Percentiles rank a stretch among this genome's conserved stretches.
Evolutionary conservation across 768 basidiomycete species (phyloP).

Genomic region (Mycena metata): DNA sequence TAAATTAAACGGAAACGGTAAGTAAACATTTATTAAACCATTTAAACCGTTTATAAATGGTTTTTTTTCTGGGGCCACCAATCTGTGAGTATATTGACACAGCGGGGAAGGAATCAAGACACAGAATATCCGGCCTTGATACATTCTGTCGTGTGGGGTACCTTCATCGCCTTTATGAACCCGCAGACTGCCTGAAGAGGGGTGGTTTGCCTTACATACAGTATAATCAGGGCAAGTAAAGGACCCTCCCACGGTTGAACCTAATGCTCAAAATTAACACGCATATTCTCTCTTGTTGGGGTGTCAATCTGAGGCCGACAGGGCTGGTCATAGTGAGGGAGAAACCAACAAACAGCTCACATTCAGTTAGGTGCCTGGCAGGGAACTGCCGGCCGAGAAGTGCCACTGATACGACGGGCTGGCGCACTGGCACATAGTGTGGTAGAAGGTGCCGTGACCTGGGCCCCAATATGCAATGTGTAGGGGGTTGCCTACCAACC

Average conservation of each 20-base stretch:
- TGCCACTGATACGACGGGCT: too few species aligned
- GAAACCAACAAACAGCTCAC: too few species aligned
- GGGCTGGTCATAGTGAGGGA: not conserved
- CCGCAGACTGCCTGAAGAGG: not conserved
- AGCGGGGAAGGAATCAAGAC: slow-evolving; percentile 3
- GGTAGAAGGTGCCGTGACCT: too few species aligned
- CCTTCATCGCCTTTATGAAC: not conserved
- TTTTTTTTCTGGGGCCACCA: slow-evolving; percentile 1
- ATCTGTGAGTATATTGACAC: not conserved
- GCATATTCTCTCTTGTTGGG: not conserved
- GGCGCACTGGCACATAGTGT: too few species aligned
- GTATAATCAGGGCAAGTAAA: not conserved
- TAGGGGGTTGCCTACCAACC: too few species aligned
- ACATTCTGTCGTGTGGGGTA: not conserved
- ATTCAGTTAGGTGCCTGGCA: too few species aligned
- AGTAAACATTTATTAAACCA: too few species aligned
- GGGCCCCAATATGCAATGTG: too few species aligned
- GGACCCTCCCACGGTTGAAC: not conserved
- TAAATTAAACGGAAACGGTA: too few species aligned
- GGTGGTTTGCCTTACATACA: not conserved
- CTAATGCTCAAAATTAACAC: not conserved
- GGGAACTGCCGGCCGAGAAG: too few species aligned
- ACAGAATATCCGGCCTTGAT: not conserved
- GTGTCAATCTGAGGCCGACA: not conserved
- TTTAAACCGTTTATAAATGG: slow-evolving; percentile 1